phyloP scores from a whole-genome alignment of 805 yeast species.

The Kodamaea neixiangensis region DNA sequence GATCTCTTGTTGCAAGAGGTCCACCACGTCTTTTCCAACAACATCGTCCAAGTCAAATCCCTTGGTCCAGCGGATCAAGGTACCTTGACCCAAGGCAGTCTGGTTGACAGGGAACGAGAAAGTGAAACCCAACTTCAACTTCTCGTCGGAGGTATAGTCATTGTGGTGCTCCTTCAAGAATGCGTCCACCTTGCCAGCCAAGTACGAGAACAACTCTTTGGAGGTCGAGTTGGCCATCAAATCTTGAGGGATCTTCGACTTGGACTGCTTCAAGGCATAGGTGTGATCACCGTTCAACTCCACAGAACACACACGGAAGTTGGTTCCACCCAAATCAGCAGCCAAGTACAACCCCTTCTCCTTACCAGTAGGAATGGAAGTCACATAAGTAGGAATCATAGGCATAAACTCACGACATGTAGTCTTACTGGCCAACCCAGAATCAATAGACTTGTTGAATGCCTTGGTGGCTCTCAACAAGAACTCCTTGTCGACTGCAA shows the following conservation, averaged over 20 bases:
- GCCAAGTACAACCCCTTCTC: slow-evolving; percentile 85
- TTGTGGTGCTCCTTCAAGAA: slow-evolving; percentile 71
- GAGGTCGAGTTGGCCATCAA: slow-evolving; percentile 66
- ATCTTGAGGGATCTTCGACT: slow-evolving; percentile 76
- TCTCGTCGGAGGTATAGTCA: slow-evolving; percentile 30
- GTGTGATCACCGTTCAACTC: slow-evolving; percentile 74
- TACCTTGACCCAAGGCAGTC: slow-evolving; percentile 75
- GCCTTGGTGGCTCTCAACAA: slow-evolving; percentile 51
- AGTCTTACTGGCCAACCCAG: slow-evolving; percentile 51
- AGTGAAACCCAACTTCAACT: slow-evolving; percentile 84
- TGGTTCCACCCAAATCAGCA: slow-evolving; percentile 95
- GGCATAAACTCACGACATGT: slow-evolving; percentile 53
- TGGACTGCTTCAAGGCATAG: slow-evolving; percentile 73
- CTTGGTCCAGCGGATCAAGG: slow-evolving; percentile 92
- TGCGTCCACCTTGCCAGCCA: slow-evolving; percentile 67
- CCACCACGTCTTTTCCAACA: slow-evolving; percentile 81
- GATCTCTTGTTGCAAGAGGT: slow-evolving; percentile 66
- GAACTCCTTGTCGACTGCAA: slow-evolving; percentile 43
- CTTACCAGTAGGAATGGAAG: slow-evolving; percentile 79
- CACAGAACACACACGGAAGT: slow-evolving; percentile 92
- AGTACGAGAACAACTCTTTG: slow-evolving; percentile 67
- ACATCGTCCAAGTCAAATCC: slow-evolving; percentile 88
- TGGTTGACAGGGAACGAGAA: slow-evolving; percentile 93
- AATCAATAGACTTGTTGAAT: slow-evolving; percentile 61
- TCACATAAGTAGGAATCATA: slow-evolving; percentile 93